A percentile compares a stretch with the other conserved stretches of the same genome.
Evolutionary conservation across 108 stramenopile species (phyloP).

Genomic region (Nitzschia sp.): DNA sequence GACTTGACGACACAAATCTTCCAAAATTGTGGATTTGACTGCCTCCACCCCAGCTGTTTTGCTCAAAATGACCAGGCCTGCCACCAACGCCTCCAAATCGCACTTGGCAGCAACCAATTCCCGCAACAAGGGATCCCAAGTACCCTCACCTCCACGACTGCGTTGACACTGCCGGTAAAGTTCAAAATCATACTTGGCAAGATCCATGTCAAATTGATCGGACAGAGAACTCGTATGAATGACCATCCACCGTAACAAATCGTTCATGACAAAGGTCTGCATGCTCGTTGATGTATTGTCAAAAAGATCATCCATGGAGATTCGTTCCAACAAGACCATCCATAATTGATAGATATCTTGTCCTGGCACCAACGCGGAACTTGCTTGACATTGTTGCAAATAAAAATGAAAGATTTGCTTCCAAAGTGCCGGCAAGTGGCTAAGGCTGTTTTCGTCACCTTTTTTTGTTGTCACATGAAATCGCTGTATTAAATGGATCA

Average conservation of each 20-base stretch:
- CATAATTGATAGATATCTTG: slow-evolving; percentile 38
- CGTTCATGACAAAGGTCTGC: slow-evolving; percentile 68
- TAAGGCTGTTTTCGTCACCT: neutral
- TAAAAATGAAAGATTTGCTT: slow-evolving; percentile 23
- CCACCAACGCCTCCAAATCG: slow-evolving; percentile 37
- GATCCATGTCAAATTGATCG: neutral
- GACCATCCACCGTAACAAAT: slow-evolving; percentile 74
- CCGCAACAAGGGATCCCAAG: slow-evolving; percentile 63
- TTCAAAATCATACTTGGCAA: slow-evolving; percentile 48
- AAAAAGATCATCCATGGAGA: slow-evolving; percentile 13
- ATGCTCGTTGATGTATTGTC: slow-evolving; percentile 30
- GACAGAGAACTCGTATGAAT: slow-evolving; percentile 56
- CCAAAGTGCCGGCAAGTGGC: slow-evolving; percentile 10
- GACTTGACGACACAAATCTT: slow-evolving; percentile 54
- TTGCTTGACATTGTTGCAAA: slow-evolving; percentile 10
- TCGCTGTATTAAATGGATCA: neutral
- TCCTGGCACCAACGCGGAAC: slow-evolving; percentile 26
- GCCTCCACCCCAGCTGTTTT: slow-evolving; percentile 24
- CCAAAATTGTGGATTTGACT: slow-evolving; percentile 41
- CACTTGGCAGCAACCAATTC: slow-evolving; percentile 69
- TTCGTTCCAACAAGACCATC: slow-evolving; percentile 23
- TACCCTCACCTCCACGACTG: slow-evolving; percentile 18
- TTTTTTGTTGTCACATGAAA: neutral
- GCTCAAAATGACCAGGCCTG: slow-evolving; percentile 4
- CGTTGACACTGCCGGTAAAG: slow-evolving; percentile 21